Evolutionary conservation across 108 stramenopile genomes (phyloP).

Genomic region (Cyclotella choctawhatcheeana): DNA sequence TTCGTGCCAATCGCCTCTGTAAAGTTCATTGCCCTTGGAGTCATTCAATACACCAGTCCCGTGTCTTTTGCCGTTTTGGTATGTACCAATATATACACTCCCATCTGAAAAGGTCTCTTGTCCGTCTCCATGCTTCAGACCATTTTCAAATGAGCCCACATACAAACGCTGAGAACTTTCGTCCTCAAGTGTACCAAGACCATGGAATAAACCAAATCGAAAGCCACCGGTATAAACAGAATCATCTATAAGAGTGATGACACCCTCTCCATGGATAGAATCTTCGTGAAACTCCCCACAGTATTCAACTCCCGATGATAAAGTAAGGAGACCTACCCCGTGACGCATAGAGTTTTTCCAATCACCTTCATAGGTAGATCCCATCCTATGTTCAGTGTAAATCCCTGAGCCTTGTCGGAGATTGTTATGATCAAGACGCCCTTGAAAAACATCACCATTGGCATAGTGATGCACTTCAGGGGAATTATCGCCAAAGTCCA

Average conservation of each 20-base stretch:
- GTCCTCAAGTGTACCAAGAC: constrained; percentile 36
- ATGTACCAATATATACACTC: constrained; percentile 27
- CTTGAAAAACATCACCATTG: constrained; percentile 47
- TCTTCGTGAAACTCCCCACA: constrained; percentile 45
- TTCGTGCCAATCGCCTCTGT: constrained; percentile 45
- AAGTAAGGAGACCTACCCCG: constrained; percentile 42
- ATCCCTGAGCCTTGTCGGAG: constrained; percentile 39
- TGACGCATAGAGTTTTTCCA: constrained; percentile 45
- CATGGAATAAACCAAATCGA: constrained; percentile 39
- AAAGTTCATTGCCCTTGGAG: constrained; percentile 20
- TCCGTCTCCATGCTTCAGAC: constrained; percentile 42
- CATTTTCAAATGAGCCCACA: constrained; percentile 40
- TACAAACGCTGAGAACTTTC: constrained; percentile 15
- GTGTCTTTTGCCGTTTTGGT: constrained; percentile 38
- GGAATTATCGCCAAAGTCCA: constrained; percentile 13
- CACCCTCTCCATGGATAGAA: constrained; percentile 41
- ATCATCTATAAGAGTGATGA: constrained; percentile 29
- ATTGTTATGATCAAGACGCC: constrained; percentile 22
- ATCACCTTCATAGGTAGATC: constrained; percentile 40
- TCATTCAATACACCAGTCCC: constrained; percentile 37
- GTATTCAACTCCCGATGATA: constrained; percentile 42
- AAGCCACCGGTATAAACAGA: constrained; percentile 37
- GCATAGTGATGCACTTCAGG: constrained; percentile 28
- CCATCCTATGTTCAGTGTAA: constrained; percentile 35
- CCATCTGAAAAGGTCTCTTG: constrained; percentile 39